A percentile compares a stretch with the other conserved stretches of the same genome.
These are phyloP conservation scores for Saussurea involucrata DNA, from an alignment of 129 eudicot genomes.

Conservation along the genomic window DNA sequence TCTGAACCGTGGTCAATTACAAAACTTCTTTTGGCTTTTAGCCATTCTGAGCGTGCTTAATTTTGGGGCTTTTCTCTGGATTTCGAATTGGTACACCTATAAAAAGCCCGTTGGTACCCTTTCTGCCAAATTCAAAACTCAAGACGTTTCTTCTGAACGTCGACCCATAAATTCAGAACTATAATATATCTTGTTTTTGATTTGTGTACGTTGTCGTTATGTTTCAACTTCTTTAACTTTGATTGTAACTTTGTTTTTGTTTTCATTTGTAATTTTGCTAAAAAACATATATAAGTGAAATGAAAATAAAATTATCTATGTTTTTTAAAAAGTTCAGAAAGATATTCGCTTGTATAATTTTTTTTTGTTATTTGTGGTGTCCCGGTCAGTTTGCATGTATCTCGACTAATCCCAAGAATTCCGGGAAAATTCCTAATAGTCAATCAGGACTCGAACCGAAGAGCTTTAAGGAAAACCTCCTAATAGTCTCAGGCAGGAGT, in stretches of 20 bases:
- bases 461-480: no score
- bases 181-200: not conserved
- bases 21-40: conserved; percentile 52
- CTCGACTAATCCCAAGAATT: no score
- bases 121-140: conserved; percentile 16
- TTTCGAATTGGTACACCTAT: conserved; percentile 44
- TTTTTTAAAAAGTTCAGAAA: no score
- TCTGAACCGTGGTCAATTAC: conserved; percentile 42
- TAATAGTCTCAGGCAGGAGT: no score
- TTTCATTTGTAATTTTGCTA: conserved; percentile 2
- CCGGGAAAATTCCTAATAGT: no score
- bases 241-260: not conserved
- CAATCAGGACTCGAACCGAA: no score
- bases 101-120: conserved; percentile 36
- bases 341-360: not conserved
- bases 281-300: not conserved
- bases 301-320: not conserved
- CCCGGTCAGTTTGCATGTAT: no score
- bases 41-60: conserved; percentile 47
- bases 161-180: conserved; percentile 10
- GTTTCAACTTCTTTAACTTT: not conserved
- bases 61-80: conserved; percentile 39
- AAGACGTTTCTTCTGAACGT: not conserved
- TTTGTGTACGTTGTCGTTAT: not conserved
- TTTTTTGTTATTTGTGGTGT: no score